Base-by-base conservation (phyloP, 2,329 filamentous ascomycete genomes). In the Cordyceps javanica region DNA sequence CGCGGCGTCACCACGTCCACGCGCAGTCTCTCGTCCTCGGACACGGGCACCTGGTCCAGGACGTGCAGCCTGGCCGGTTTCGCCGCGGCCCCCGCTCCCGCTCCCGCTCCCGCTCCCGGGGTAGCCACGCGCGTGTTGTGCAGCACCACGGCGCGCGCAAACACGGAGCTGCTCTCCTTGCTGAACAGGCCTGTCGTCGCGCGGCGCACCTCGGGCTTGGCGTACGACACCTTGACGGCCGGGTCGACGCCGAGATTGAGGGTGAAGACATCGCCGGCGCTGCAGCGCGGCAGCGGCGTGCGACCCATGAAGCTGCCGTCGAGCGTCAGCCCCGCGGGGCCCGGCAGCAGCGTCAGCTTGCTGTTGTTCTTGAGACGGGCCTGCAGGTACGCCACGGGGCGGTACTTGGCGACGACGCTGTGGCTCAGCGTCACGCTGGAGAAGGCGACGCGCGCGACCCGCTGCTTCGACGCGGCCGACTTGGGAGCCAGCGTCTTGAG, bases 231-330 rank as follows among this genome's bases (percentile, higher is more conserved):
- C 52, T 65, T 64, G 62, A 86, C 76, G 6, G 74, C 73, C 3
- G 81, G 80, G 65, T 85, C 82, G 5, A 84, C 72, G 38, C 83
- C 82, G 0, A 86, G 73, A 54, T 73, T 74, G 3, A 86, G 69
- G 19, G 70, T 69, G 65, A 86, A 79, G 3, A 65, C 61, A 59
- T 81, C 78, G 41, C 80, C 79, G 0, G 80, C 70, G 34, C 75
- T 77, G 65, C 81, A 82, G 42, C 77, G 76, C 2, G 81, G 78
- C 26, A 86, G 69, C 0, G 65, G 69, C 0, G 77, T 76, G 59
- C 78, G 79, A 4, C 83, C 82, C 36, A 87, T 72, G 69, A 87
- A 87, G 9, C 76, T 76, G 3, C 82, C 81, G 65, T 88, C 85
- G n/a, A 87, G 77, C 0, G 81, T 86, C 8, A 87, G 72, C 5